These are phyloP conservation scores for Umbelopsis sp. DNA, from an alignment of 192 early-diverging fungal species.

Conservation along the genomic window DNA sequence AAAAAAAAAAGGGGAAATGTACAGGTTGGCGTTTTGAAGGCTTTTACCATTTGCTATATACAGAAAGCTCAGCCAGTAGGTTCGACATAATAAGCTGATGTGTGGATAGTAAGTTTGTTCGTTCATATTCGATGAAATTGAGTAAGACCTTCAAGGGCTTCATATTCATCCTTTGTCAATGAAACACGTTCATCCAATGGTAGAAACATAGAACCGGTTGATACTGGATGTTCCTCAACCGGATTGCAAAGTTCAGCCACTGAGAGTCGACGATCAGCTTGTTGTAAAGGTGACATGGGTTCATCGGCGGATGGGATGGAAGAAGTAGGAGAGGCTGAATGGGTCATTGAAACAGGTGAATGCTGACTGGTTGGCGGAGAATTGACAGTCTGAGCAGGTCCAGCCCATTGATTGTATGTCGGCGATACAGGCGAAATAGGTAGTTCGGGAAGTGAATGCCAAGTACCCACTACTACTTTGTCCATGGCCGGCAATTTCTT, in stretches of 20 bases:
- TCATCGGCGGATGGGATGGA: conserved; percentile 10
- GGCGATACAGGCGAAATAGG: conserved; percentile 8
- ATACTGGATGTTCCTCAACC: conserved; percentile 7
- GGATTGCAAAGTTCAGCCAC: conserved; percentile 37
- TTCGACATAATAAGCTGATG: not conserved
- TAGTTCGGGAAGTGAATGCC: conserved; percentile 6
- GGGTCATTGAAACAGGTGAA: conserved; percentile 11
- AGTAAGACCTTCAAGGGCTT: conserved; percentile 8
- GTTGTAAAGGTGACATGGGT: not conserved
- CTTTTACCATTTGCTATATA: not conserved
- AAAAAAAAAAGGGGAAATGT: not conserved
- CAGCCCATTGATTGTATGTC: conserved; percentile 2
- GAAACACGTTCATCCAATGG: conserved; percentile 7
- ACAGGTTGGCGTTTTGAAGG: not conserved
- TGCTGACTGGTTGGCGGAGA: not conserved
- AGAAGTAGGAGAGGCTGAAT: not conserved
- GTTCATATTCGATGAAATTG: conserved; percentile 11
- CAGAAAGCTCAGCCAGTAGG: not conserved
- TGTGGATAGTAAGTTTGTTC: not conserved
- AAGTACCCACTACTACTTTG: not conserved
- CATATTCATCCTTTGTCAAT: conserved; percentile 9
- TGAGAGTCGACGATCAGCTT: conserved; percentile 23
- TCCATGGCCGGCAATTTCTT: not conserved
- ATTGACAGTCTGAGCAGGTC: not conserved
- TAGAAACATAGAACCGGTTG: not conserved